Evolutionary conservation across 306 rosid genomes (phyloP).

Genomic region (Vigna angularis): DNA sequence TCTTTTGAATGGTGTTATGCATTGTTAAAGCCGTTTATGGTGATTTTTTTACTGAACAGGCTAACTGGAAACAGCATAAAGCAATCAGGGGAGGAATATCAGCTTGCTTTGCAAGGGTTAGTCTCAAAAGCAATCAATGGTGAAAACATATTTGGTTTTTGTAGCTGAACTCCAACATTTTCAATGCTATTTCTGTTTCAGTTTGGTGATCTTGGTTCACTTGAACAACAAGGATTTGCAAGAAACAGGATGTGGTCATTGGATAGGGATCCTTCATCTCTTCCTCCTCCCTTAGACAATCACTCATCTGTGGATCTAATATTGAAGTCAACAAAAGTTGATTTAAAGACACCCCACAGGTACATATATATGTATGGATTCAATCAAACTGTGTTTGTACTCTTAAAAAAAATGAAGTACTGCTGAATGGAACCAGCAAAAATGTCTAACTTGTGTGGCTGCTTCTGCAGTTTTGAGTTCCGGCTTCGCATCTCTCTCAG

Average conservation of each 20-base stretch:
- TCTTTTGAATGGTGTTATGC: not conserved
- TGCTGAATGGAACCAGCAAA: constrained; percentile 3
- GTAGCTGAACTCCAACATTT: constrained; percentile 12
- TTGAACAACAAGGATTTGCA: constrained; percentile 67
- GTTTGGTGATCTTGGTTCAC: constrained; percentile 71
- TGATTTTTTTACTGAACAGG: constrained; percentile 51
- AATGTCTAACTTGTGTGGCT: constrained; percentile 1
- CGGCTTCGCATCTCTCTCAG: constrained; percentile 67
- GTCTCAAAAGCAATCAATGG: not conserved
- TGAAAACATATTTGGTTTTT: constrained; percentile 26
- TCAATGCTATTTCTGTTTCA: constrained; percentile 43
- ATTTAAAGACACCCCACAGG: constrained; percentile 71
- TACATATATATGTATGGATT: constrained; percentile 9
- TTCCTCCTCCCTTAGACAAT: constrained; percentile 65
- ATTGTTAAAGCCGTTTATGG: constrained; percentile 1
- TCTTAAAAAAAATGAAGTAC: not conserved
- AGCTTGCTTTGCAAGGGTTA: constrained; percentile 70
- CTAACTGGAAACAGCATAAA: constrained; percentile 65
- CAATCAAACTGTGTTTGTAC: not conserved
- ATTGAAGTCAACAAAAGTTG: constrained; percentile 66
- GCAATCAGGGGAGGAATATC: constrained; percentile 84
- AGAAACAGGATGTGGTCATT: constrained; percentile 75
- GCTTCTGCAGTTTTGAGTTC: constrained; percentile 67
- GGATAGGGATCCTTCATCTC: constrained; percentile 69
- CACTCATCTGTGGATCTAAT: constrained; percentile 78